These are phyloP conservation scores for Tephrocybe sp. DNA, from an alignment of 768 basidiomycete genomes.

Conservation along the genomic window DNA sequence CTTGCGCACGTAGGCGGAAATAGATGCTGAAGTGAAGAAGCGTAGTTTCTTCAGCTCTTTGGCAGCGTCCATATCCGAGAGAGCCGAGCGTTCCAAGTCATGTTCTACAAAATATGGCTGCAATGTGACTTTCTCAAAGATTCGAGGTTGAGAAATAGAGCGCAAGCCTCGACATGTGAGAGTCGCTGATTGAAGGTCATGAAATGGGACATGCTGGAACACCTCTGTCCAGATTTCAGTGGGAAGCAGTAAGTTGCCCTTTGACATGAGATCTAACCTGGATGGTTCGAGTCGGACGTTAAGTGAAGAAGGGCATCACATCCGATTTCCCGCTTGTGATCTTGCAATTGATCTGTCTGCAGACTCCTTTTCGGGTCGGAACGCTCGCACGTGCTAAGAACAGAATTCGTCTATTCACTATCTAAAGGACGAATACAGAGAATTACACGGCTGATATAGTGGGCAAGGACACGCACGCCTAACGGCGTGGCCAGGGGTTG, in stretches of 20 bases:
- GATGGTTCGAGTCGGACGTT: no score
- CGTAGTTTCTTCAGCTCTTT: neutral
- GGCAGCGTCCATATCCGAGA: neutral
- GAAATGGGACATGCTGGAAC: neutral
- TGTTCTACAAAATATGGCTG: neutral
- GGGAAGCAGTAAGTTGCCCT: neutral
- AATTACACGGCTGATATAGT: no score
- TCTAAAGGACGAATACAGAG: no score
- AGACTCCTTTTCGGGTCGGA: no score
- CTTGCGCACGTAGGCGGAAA: neutral
- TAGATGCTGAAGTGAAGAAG: conserved; percentile 4
- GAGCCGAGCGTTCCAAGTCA: neutral
- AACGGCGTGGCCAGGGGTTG: no score
- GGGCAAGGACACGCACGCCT: no score
- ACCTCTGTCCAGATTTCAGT: neutral
- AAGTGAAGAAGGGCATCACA: no score
- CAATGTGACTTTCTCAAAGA: neutral
- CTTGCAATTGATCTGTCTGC: no score
- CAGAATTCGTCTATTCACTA: no score
- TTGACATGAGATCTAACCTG: no score
- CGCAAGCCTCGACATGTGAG: neutral
- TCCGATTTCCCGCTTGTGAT: no score
- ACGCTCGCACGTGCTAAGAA: no score
- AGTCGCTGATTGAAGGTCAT: neutral
- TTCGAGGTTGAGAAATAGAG: neutral